Base-by-base conservation (phyloP, 2,329 filamentous ascomycete species). In the Stachybotrys chlorohalonatus region DNA sequence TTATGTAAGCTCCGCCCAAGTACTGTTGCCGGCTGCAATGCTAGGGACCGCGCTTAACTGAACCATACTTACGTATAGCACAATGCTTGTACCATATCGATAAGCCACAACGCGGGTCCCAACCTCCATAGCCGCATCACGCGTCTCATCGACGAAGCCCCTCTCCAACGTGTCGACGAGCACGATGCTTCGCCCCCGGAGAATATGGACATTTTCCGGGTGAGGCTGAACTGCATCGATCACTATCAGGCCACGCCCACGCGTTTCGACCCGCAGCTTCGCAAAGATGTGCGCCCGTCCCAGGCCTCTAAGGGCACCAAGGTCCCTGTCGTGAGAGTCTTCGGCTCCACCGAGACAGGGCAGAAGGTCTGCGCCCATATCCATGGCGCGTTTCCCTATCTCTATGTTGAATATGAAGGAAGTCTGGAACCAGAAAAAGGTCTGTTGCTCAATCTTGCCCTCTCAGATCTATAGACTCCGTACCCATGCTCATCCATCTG, bases 341-440 rank as follows among this genome's bases (percentile, higher is more conserved):
- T 97, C 71, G 94, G 94, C 1, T 86, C 91, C 4, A 96, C 93
- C 1, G 90, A 95, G 68, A 94, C 90, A 0, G 94, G 94, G 0
- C 92, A 97, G 72, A 96, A 95, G 67, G 90, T 96, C 15, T 96
- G 94, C 73, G 90, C 90, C 32, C 94, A 99, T 73, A 84, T 99
- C 54, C 94, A 97, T 70, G 94, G 95, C 57, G 91, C 90, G 24
- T 92, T 99, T 64, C 94, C 94, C 1, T 99, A 99, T 67, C 75
- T 97, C n/a, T 97, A 91, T 67, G 78, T 99, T 54, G 87, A 93
- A 68, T 96, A 96, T 68, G 76, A 80, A 51, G 91, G 89, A 24
- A 81, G 80, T 61, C 70, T 94, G 57, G 78, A 77, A 47, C 75
- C 79, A 9, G 80, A 87, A 58, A 80, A 85, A 68, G 87, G 89